Evolutionary conservation across 768 basidiomycete genomes (phyloP).

Genomic region (Antrodiella citrinella): DNA sequence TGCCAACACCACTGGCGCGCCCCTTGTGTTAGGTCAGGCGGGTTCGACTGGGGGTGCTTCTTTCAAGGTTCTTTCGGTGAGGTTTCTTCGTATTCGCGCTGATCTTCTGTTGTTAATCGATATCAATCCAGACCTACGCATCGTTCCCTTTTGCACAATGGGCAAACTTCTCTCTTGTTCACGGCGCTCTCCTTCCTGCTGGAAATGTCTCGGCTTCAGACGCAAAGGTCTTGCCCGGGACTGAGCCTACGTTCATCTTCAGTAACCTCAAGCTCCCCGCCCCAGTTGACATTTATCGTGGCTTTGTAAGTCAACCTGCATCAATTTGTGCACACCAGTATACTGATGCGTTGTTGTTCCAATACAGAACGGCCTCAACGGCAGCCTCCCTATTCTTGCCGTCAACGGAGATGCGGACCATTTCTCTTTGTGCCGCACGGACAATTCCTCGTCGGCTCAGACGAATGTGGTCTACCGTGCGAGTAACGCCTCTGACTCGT

Average conservation of each 20-base stretch:
- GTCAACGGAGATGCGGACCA: slow-evolving; percentile 7
- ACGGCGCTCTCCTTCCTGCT: slow-evolving; percentile 23
- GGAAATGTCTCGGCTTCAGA: slow-evolving; percentile 27
- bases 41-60: slow-evolving; percentile 25
- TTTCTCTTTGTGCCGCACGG: slow-evolving; percentile 10
- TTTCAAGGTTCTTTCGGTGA: slow-evolving; percentile 40
- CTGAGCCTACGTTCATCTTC: slow-evolving; percentile 28
- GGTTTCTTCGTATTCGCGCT: slow-evolving; percentile 8
- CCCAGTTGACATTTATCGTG: slow-evolving; percentile 30
- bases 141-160: slow-evolving; percentile 45
- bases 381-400: slow-evolving; percentile 15
- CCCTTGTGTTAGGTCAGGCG: slow-evolving; percentile 24
- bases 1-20: slow-evolving; percentile 5
- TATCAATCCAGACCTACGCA: slow-evolving; percentile 38
- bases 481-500: slow-evolving; percentile 6
- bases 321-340: background rate
- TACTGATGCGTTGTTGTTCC: background rate
- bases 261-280: slow-evolving; percentile 21
- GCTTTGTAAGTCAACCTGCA: slow-evolving; percentile 17
- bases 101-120: no score
- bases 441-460: slow-evolving; percentile 1
- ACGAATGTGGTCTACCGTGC: slow-evolving; percentile 19
- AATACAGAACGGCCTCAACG: slow-evolving; percentile 12
- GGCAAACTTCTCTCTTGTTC: slow-evolving; percentile 30
- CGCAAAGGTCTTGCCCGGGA: slow-evolving; percentile 19